phyloP scores from a whole-genome alignment of 371 early-diverging fungal genomes.

The Phascolomyces articulosus region DNA sequence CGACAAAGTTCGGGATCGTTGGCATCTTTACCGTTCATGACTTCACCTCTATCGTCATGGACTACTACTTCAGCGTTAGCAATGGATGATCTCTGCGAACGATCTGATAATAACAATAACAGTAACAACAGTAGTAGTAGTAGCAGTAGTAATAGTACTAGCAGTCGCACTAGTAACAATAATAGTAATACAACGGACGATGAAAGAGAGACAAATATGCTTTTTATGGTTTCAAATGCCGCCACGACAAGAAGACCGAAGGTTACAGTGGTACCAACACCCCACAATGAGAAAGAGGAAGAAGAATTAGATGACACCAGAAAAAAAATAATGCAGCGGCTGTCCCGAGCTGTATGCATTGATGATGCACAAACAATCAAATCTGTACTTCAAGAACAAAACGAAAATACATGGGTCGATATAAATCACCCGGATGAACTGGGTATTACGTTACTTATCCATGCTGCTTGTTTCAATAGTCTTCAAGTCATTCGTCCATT shows the following conservation, averaged over 20 bases:
- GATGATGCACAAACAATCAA: slow-evolving; percentile 21
- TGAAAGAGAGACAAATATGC: not conserved
- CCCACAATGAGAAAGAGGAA: not conserved
- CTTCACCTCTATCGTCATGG: not conserved
- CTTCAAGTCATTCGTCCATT: slow-evolving; percentile 61
- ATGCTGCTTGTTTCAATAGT: slow-evolving; percentile 90
- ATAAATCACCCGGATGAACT: slow-evolving; percentile 4
- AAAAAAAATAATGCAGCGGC: not conserved
- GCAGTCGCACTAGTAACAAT: too few species aligned
- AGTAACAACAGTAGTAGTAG: too few species aligned
- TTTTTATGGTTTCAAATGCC: slow-evolving; percentile 4
- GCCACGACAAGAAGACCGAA: not conserved
- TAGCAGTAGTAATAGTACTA: not conserved
- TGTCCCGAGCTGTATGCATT: slow-evolving; percentile 26
- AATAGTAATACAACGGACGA: not conserved
- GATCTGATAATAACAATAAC: too few species aligned
- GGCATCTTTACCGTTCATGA: not conserved
- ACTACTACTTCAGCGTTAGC: not conserved
- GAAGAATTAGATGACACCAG: not conserved
- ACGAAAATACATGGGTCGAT: not conserved
- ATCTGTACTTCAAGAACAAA: slow-evolving; percentile 6
- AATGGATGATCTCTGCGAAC: not conserved
- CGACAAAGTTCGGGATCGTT: slow-evolving; percentile 9
- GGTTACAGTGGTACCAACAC: too few species aligned
- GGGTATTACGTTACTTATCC: slow-evolving; percentile 81